phyloP scores from a whole-genome alignment of 257 asterid genomes.

The Catharanthus roseus region DNA sequence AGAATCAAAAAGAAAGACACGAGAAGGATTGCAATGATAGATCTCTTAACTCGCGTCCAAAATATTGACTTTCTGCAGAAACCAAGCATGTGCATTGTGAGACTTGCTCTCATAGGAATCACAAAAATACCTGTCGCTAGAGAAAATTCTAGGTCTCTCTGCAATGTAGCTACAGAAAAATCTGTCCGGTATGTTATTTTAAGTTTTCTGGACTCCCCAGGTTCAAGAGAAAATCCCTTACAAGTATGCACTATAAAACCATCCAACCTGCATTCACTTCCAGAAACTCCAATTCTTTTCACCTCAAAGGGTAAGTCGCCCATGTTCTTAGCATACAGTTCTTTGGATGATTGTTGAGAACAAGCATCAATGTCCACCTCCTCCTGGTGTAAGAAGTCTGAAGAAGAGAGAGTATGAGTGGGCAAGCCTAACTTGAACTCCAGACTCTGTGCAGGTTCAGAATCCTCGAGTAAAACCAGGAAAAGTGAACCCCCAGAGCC shows the following conservation, averaged over 20 bases:
- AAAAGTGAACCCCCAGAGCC: conserved; percentile 79
- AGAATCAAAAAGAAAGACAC: conserved; percentile 39
- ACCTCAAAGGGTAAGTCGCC: conserved; percentile 84
- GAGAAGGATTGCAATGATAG: conserved; percentile 30
- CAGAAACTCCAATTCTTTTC: conserved; percentile 55
- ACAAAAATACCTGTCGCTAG: conserved; percentile 60
- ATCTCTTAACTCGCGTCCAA: conserved; percentile 53
- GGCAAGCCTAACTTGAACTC: conserved; percentile 57
- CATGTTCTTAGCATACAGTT: conserved; percentile 63
- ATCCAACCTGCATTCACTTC: conserved; percentile 62
- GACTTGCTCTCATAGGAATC: conserved; percentile 81
- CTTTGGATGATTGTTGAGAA: conserved; percentile 49
- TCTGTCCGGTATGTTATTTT: conserved; percentile 53
- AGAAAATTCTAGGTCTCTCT: conserved; percentile 68
- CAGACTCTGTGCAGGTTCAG: conserved; percentile 47
- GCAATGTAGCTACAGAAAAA: conserved; percentile 55
- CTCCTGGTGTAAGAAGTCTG: conserved; percentile 23
- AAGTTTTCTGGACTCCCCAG: conserved; percentile 69
- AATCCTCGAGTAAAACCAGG: conserved; percentile 57
- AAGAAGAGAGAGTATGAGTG: conserved; percentile 36
- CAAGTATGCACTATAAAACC: conserved; percentile 64
- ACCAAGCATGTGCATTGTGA: conserved; percentile 47
- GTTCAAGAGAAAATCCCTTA: conserved; percentile 58
- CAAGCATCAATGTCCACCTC: conserved; percentile 42
- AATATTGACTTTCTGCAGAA: conserved; percentile 56